phyloP scores from a whole-genome alignment of 2,329 filamentous ascomycete species.

The Ramularia endophylla region DNA sequence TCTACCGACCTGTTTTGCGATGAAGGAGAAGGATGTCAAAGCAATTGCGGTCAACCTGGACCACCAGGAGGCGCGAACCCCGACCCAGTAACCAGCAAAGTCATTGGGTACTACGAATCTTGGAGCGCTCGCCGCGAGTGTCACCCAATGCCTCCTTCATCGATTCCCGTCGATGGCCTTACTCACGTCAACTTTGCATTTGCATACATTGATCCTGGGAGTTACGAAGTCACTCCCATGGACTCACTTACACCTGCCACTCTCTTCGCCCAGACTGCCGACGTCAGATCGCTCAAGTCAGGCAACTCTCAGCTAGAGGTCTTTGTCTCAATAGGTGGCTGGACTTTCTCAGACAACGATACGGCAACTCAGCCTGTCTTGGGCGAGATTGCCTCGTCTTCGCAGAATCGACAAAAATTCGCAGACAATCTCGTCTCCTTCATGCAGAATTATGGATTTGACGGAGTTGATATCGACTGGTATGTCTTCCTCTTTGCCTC shows the following conservation, averaged over 20 bases:
- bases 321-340: conserved; percentile 39
- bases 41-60: not conserved
- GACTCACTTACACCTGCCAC: not conserved
- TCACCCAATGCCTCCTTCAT: not conserved
- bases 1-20: not conserved
- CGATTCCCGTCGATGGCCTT: conserved; percentile 1
- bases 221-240: not conserved
- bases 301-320: conserved; percentile 34
- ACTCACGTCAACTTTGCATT: conserved; percentile 8
- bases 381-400: not conserved
- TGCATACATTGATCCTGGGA: conserved; percentile 10
- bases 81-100: not conserved
- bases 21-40: too few relatives aligned
- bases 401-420: not conserved
- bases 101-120: conserved; percentile 7
- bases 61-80: not conserved
- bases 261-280: not conserved
- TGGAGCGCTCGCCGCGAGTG: not conserved
- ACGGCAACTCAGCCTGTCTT: conserved; percentile 9
- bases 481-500: too few relatives aligned
- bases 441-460: conserved; percentile 2
- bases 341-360: conserved; percentile 36
- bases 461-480: conserved; percentile 19
- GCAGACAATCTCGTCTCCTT: not conserved
- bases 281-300: conserved; percentile 25